Conservation (phyloP, 202 grass and related monocot genomes). For the Thinopyrum obtusiflorum region DNA sequence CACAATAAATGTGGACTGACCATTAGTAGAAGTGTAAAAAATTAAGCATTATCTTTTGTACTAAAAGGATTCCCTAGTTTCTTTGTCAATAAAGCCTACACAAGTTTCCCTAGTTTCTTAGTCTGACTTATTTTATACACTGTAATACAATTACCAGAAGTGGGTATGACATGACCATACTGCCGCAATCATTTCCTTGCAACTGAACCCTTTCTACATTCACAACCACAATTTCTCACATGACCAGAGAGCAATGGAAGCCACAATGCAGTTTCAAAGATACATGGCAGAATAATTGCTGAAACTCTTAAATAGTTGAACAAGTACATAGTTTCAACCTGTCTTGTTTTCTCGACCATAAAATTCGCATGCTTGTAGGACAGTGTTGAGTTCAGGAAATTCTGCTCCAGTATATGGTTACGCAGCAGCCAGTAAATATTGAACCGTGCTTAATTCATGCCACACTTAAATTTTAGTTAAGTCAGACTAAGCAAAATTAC, state of each 20-base stretch:
- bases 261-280: background rate
- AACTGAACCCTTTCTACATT: background rate
- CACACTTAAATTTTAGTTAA: background rate
- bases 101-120: background rate
- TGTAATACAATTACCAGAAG: background rate
- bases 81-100: background rate
- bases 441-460: background rate
- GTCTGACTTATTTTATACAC: conserved; percentile 36
- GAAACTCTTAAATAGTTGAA: conserved; percentile 10
- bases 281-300: background rate
- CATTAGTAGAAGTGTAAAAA: background rate
- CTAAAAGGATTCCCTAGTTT: background rate
- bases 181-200: background rate
- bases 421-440: background rate
- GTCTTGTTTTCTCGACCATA: conserved; percentile 12
- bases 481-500: background rate
- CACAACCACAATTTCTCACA: background rate
- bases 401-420: background rate
- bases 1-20: conserved; percentile 5
- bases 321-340: background rate
- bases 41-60: background rate
- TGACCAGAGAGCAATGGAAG: too few species aligned
- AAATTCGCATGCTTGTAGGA: background rate
- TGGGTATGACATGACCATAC: background rate
- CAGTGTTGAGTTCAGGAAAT: background rate